Percentiles rank a stretch among this genome's conserved stretches.
Evolutionary conservation across 495 filamentous ascomycete genomes (phyloP).

Genomic region (Podospora sp.): DNA sequence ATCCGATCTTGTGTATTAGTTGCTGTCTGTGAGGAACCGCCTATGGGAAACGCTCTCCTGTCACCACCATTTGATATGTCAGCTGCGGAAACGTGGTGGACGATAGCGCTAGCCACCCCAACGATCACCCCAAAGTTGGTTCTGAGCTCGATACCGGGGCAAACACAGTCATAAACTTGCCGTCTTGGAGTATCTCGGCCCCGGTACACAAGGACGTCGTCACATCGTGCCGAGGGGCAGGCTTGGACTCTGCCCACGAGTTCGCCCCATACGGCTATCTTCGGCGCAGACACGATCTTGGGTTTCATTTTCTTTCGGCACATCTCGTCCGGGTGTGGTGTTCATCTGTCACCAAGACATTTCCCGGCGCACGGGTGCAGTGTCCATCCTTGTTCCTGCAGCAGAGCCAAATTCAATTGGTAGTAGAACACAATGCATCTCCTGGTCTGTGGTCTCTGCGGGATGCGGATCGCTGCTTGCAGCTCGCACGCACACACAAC

Average conservation of each 20-base stretch:
- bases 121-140: not conserved
- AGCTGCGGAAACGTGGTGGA: not conserved
- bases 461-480: not conserved
- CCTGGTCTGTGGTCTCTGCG: not conserved
- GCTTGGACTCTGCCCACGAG: not conserved
- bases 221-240: not conserved
- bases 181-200: not conserved
- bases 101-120: not conserved
- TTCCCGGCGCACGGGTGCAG: not conserved
- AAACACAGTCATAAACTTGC: not conserved
- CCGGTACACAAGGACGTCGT: not conserved
- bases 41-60: not conserved
- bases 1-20: not conserved
- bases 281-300: not conserved
- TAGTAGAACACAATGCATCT: too few relatives aligned
- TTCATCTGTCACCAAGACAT: not conserved
- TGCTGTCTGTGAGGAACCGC: too few relatives aligned
- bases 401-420: not conserved
- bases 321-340: not conserved
- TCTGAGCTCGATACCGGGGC: not conserved
- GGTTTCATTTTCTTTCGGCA: not conserved
- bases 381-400: slow-evolving; percentile 11
- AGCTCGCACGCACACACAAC: not conserved
- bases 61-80: not conserved
- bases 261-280: not conserved